Percentiles rank a stretch among this genome's conserved stretches.
phyloP scores from a whole-genome alignment of 1,284 basidiomycete genomes.

The Inonotus obliquus region DNA sequence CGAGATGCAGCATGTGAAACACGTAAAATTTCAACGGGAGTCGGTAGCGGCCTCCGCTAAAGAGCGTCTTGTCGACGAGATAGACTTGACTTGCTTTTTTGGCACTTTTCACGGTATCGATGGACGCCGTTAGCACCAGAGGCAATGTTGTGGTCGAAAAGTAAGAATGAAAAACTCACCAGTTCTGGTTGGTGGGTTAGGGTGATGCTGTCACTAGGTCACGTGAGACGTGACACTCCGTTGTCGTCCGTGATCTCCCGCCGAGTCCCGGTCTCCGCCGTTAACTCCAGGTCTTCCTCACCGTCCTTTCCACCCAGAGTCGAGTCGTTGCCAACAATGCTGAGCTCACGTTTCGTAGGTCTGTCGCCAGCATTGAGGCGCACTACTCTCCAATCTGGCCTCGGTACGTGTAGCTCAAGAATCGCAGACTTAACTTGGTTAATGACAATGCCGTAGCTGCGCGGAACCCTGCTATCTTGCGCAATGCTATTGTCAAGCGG shows the following conservation, averaged over 20 bases:
- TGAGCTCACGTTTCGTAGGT: slow-evolving; percentile 47
- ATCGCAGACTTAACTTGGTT: not conserved
- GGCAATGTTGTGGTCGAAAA: not conserved
- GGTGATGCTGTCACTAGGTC: not conserved
- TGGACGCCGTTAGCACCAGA: not conserved
- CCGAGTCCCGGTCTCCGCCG: slow-evolving; percentile 19
- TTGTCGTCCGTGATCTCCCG: slow-evolving; percentile 24
- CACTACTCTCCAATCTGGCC: slow-evolving; percentile 42
- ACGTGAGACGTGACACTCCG: not conserved
- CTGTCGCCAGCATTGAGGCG: slow-evolving; percentile 50
- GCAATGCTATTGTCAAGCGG: slow-evolving; percentile 45
- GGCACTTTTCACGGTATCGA: not conserved
- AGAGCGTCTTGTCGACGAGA: not conserved
- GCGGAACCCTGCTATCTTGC: slow-evolving; percentile 40
- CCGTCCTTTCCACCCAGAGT: not conserved
- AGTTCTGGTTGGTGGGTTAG: not conserved
- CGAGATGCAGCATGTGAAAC: not conserved
- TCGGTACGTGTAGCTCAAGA: slow-evolving; percentile 34
- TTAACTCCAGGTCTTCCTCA: slow-evolving; percentile 19
- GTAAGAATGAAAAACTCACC: not conserved
- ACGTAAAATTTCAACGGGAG: not conserved
- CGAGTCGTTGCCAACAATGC: slow-evolving; percentile 29
- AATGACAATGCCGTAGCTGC: slow-evolving; percentile 27
- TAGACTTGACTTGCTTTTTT: not conserved
- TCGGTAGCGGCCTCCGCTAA: not conserved